phyloP scores from a whole-genome alignment of 768 basidiomycete species.

The Lentinula sp. region DNA sequence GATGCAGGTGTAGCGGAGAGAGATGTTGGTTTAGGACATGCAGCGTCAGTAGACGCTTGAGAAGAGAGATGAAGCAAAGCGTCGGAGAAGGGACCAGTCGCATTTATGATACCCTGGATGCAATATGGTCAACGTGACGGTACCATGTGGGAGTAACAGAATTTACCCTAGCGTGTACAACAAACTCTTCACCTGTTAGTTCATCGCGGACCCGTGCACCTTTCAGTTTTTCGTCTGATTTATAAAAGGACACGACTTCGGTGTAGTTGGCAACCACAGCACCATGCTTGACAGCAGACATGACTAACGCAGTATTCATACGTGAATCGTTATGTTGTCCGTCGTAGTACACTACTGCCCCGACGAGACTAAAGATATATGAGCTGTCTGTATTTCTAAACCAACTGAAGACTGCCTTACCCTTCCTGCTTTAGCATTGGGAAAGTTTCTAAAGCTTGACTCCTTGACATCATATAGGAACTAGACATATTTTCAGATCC shows the following conservation, averaged over 20 bases:
- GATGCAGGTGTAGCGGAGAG: constrained; percentile 30
- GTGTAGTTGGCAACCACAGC: constrained; percentile 86
- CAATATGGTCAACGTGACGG: background rate
- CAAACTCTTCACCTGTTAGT: constrained; percentile 77
- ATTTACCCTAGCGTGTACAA: constrained; percentile 71
- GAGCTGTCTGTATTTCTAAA: background rate
- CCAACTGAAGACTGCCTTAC: constrained; percentile 56
- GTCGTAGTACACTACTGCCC: constrained; percentile 85
- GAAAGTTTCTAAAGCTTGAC: constrained; percentile 90
- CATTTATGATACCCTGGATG: constrained; percentile 83
- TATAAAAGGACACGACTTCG: constrained; percentile 75
- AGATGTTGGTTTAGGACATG: background rate
- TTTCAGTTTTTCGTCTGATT: constrained; percentile 52
- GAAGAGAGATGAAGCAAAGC: constrained; percentile 72
- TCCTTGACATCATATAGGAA: constrained; percentile 92
- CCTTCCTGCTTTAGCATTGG: constrained; percentile 94
- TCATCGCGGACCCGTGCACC: constrained; percentile 78
- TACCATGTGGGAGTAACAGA: background rate
- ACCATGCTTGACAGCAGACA: constrained; percentile 92
- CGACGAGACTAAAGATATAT: constrained; percentile 28
- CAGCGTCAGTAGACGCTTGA: background rate
- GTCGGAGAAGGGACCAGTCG: constrained; percentile 93
- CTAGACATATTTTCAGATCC: constrained; percentile 96
- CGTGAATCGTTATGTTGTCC: constrained; percentile 98
- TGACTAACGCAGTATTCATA: constrained; percentile 94